Conservation (phyloP, 2,329 filamentous ascomycete genomes). For the Pseudogymnoascus sp. region DNA sequence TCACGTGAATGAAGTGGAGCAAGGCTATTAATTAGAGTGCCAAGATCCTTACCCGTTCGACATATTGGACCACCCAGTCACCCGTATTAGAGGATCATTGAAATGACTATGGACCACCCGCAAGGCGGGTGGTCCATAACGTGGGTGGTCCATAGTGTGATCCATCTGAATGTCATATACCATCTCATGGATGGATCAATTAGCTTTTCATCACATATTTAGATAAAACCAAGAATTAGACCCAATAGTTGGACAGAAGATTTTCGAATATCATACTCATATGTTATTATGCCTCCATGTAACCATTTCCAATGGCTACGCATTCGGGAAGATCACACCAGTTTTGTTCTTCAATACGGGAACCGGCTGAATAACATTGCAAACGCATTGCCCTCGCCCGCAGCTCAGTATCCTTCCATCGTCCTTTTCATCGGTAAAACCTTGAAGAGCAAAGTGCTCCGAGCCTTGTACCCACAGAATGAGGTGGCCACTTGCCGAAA, state of each 20-base stretch:
- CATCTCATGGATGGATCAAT: background rate
- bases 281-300: background rate
- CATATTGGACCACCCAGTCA: background rate
- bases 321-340: slow-evolving; percentile 12
- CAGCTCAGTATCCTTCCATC: slow-evolving; percentile 14
- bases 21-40: background rate
- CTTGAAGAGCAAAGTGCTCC: slow-evolving; percentile 13
- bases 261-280: background rate
- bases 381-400: slow-evolving; percentile 11
- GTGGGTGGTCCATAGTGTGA: background rate
- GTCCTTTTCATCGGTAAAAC: slow-evolving; percentile 15
- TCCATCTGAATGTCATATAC: background rate
- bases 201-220: background rate
- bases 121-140: too few relatives aligned
- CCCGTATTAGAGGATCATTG: background rate
- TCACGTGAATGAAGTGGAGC: background rate
- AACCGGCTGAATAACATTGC: slow-evolving; percentile 15
- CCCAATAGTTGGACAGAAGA: background rate
- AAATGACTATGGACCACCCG: background rate
- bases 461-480: slow-evolving; percentile 15
- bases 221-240: background rate
- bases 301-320: slow-evolving; percentile 16
- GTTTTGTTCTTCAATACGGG: slow-evolving; percentile 12
- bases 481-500: slow-evolving; percentile 15
- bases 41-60: background rate